A percentile compares a stretch with the other conserved stretches of the same genome.
Evolutionary conservation across 208 protist genomes (phyloP).

Genomic region (Leishmania mexicana): DNA sequence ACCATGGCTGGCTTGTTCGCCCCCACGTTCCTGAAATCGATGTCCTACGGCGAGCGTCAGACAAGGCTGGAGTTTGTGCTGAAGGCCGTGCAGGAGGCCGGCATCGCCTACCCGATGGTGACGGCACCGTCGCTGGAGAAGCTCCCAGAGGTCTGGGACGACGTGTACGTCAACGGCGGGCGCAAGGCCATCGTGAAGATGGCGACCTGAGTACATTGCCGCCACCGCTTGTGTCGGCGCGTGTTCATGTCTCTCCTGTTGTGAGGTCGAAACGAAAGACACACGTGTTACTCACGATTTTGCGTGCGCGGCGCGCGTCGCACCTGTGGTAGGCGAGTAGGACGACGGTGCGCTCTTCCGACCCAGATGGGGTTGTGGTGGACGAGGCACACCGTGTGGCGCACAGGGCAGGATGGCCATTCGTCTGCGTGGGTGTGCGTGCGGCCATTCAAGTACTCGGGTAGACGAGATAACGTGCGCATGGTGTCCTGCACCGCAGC

Average conservation of each 20-base stretch:
- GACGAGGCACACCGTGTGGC: not conserved
- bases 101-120: slow-evolving; percentile 56
- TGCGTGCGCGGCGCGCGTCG: not conserved
- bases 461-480: not conserved
- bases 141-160: slow-evolving; percentile 74
- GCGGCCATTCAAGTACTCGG: not conserved
- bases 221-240: not conserved
- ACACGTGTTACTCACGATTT: not conserved
- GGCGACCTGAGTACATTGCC: slow-evolving; percentile 3
- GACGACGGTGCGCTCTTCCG: not conserved
- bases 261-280: not conserved
- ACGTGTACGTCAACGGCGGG: slow-evolving; percentile 71
- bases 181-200: slow-evolving; percentile 62
- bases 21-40: slow-evolving; percentile 42
- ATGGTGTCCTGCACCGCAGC: not conserved
- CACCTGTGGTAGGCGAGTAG: not conserved
- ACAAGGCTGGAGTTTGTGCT: slow-evolving; percentile 73
- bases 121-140: slow-evolving; percentile 53
- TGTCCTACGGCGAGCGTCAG: slow-evolving; percentile 62
- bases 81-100: slow-evolving; percentile 32
- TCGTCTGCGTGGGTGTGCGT: not conserved
- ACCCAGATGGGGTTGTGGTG: not conserved
- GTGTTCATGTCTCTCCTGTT: not conserved
- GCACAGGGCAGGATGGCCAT: not conserved
- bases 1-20: slow-evolving; percentile 74